These are phyloP conservation scores for Nicotiana attenuata DNA, from an alignment of 257 asterid genomes.

Conservation along the genomic window DNA sequence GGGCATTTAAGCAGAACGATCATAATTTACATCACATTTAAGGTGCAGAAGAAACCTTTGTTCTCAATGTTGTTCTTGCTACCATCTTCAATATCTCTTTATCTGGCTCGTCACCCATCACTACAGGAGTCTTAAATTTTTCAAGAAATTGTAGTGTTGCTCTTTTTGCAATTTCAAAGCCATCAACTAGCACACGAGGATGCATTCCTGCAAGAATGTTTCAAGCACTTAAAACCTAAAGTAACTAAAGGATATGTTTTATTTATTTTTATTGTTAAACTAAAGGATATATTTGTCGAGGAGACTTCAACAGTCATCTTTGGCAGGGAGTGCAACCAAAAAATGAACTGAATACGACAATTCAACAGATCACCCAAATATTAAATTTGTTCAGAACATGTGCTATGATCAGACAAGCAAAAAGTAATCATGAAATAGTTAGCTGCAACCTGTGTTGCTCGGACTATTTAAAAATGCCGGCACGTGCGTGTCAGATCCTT, in stretches of 20 bases:
- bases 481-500: too few species aligned
- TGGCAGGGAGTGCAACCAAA: neutral
- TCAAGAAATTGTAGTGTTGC: conserved; percentile 90
- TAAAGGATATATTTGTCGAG: neutral
- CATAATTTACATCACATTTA: neutral
- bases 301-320: neutral
- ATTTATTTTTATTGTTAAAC: neutral
- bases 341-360: neutral
- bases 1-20: conserved; percentile 1
- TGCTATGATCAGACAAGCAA: neutral
- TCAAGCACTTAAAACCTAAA: conserved; percentile 2
- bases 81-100: conserved; percentile 95
- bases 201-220: conserved; percentile 71
- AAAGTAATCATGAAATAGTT: neutral
- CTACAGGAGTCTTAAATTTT: conserved; percentile 86
- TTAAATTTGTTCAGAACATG: neutral
- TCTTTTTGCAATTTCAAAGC: conserved; percentile 92
- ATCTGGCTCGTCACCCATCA: conserved; percentile 93
- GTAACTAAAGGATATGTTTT: neutral
- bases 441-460: neutral
- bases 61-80: conserved; percentile 91
- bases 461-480: too few species aligned
- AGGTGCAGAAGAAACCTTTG: conserved; percentile 54
- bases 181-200: conserved; percentile 97
- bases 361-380: neutral